Base-by-base conservation (phyloP, 805 yeast species). In the Cyberlindnera sargentensis region DNA sequence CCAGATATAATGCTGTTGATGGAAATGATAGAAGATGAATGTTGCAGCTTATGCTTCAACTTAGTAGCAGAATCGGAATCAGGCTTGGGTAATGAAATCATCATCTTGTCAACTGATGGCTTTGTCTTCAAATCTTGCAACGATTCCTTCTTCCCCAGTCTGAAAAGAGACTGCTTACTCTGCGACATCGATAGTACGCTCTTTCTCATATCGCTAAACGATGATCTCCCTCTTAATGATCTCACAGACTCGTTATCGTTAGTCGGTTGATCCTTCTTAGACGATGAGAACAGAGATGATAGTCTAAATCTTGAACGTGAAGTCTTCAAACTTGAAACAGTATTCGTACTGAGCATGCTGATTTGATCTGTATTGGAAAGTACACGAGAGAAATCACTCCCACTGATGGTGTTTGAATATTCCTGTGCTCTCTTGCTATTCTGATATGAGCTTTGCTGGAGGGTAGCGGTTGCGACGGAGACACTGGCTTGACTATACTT, bases 61-160 rank as follows among this genome's bases (percentile, higher is more conserved):
- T 77, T 79, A 47, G 72, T 78, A 31, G 78, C 67, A 11, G 84
- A 73, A 9, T 69, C 70, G 33, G 72, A 73, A 44, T 73, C 76
- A 6, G 82, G 80, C 41, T 44, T 51, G 1, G 86, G 87, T 44
- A 76, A 60, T 4, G 85, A 79, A 11, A 80, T 80, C 62, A 65
- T 67, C 6, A 64, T 53, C 44, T 65, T 66, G 42, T 62, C 66
- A 37, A 61, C 31, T 5, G 52, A 40, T 25, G 47, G 46, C 23
- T 46, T 47, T 26, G 41, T 43, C 35, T 52, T 53, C 26, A 56
- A 40, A 28, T 57, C 59, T n/a, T 41, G 49, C 0, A 52, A 36
- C 4, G 59, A 52, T 5, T 54, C 58, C 41, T 53, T 55, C 41
- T 50, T 54, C 4, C 46, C 47, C 37, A 57, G 37, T 46, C 53